phyloP scores from a whole-genome alignment of 495 filamentous ascomycete species.

The Penicillium bialowiezense region DNA sequence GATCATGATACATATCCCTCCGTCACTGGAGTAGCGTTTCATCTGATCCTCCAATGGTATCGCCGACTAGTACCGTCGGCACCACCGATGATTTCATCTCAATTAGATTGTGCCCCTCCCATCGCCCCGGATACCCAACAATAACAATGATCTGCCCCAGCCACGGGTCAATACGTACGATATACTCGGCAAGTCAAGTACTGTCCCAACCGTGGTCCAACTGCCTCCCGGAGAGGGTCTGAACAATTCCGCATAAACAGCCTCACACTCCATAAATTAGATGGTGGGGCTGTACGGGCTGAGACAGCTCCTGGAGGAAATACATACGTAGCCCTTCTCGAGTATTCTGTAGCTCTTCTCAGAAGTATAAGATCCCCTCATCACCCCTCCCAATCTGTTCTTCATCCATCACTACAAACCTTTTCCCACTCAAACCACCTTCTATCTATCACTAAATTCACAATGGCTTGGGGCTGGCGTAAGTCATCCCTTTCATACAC shows the following conservation, averaged over 20 bases:
- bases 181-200: conserved; percentile 3
- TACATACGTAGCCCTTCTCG: conserved; percentile 18
- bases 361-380: conserved; percentile 20
- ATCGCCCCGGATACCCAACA: conserved; percentile 7
- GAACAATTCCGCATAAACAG: neutral
- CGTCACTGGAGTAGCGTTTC: neutral
- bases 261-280: conserved; percentile 9
- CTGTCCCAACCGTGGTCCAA: conserved; percentile 14
- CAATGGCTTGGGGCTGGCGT: conserved; percentile 40
- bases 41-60: neutral
- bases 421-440: conserved; percentile 1
- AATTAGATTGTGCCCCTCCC: conserved; percentile 5
- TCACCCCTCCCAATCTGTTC: neutral
- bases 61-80: neutral
- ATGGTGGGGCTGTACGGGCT: conserved; percentile 17
- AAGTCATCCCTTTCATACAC: conserved; percentile 13
- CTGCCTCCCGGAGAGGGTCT: conserved; percentile 7
- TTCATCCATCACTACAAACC: conserved; percentile 6
- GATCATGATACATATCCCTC: conserved; percentile 1
- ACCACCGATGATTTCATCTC: conserved; percentile 5
- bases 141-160: conserved; percentile 10
- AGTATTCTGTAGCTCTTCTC: conserved; percentile 12
- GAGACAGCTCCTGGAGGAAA: conserved; percentile 8
- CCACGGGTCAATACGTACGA: neutral
- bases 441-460: conserved; percentile 13